A percentile compares a stretch with the other conserved stretches of the same genome.
These are phyloP conservation scores for Neurospora terricola DNA, from an alignment of 495 filamentous ascomycete genomes.

Conservation along the genomic window DNA sequence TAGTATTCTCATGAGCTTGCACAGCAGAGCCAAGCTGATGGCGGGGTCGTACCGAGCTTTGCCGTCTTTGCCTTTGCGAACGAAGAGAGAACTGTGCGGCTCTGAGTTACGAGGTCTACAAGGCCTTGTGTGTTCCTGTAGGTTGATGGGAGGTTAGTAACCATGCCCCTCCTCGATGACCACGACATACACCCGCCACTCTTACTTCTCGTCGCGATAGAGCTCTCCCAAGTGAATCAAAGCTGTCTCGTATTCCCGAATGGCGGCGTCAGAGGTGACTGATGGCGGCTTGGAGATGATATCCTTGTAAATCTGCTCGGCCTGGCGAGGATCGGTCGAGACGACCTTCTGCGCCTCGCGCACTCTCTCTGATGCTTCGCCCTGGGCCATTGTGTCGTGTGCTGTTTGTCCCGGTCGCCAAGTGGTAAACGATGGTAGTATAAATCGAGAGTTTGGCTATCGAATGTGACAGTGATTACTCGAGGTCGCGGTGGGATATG, in stretches of 20 bases:
- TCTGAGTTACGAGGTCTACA: constrained; percentile 81
- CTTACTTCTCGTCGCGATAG: constrained; percentile 75
- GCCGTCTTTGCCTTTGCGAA: constrained; percentile 99
- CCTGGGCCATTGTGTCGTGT: constrained; percentile 31
- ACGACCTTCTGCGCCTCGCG: constrained; percentile 72
- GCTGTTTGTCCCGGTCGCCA: not conserved
- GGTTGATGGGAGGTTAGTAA: constrained; percentile 5
- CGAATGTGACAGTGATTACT: not conserved
- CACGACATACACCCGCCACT: not conserved
- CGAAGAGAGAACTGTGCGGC: constrained; percentile 79
- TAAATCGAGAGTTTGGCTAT: not conserved
- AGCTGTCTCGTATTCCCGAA: constrained; percentile 79
- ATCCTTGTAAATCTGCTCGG: constrained; percentile 75
- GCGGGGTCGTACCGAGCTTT: constrained; percentile 64
- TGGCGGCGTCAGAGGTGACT: constrained; percentile 66
- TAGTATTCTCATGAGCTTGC: not conserved
- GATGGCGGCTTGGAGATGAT: constrained; percentile 78
- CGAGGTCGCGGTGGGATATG: not conserved
- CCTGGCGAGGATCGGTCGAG: constrained; percentile 68
- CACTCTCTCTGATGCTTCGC: constrained; percentile 36
- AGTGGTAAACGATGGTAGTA: not conserved
- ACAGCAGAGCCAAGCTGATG: not conserved
- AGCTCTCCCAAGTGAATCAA: constrained; percentile 80
- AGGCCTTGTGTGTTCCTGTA: constrained; percentile 70
- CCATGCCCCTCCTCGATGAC: not conserved